phyloP scores from a whole-genome alignment of 352 stramenopile genomes.

The Pythium graminicola region DNA sequence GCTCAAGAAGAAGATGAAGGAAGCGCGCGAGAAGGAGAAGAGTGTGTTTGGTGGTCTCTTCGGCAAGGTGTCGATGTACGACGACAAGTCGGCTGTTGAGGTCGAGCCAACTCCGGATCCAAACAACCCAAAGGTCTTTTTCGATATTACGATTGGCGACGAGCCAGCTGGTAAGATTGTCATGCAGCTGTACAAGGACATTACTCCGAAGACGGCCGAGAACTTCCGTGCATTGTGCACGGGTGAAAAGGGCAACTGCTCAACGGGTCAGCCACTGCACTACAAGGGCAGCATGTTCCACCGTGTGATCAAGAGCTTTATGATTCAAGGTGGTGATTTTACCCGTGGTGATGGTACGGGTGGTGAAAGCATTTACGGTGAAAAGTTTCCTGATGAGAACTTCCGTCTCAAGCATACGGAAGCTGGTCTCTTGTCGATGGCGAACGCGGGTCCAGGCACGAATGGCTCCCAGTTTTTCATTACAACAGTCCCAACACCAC shows the following conservation, averaged over 20 bases:
- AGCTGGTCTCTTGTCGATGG: constrained; percentile 76
- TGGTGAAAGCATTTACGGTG: constrained; percentile 82
- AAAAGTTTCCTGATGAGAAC: constrained; percentile 83
- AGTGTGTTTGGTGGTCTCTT: constrained; percentile 95
- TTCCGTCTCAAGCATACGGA: constrained; percentile 83
- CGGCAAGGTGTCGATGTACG: constrained; percentile 95
- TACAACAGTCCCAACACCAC: constrained; percentile 90
- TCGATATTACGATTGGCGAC: constrained; percentile 94
- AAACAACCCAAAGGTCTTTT: constrained; percentile 97
- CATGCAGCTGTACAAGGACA: constrained; percentile 96
- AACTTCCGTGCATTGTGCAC: constrained; percentile 99
- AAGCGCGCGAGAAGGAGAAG: constrained; percentile 95
- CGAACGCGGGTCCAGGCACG: constrained; percentile 93
- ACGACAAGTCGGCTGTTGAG: constrained; percentile 92
- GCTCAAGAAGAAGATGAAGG: constrained; percentile 83
- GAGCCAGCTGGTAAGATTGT: constrained; percentile 86
- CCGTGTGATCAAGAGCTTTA: constrained; percentile 98
- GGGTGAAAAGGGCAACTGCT: constrained; percentile 92
- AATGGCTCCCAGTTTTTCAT: constrained; percentile 99
- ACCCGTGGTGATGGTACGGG: constrained; percentile 58
- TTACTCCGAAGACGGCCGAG: constrained; percentile 95
- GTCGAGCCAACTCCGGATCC: constrained; percentile 45
- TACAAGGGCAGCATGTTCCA: constrained; percentile 99
- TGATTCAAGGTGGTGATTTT: constrained; percentile 86
- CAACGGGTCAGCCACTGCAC: constrained; percentile 84